Conservation (phyloP, 768 basidiomycete genomes). For the Pisolithus tinctorius region DNA sequence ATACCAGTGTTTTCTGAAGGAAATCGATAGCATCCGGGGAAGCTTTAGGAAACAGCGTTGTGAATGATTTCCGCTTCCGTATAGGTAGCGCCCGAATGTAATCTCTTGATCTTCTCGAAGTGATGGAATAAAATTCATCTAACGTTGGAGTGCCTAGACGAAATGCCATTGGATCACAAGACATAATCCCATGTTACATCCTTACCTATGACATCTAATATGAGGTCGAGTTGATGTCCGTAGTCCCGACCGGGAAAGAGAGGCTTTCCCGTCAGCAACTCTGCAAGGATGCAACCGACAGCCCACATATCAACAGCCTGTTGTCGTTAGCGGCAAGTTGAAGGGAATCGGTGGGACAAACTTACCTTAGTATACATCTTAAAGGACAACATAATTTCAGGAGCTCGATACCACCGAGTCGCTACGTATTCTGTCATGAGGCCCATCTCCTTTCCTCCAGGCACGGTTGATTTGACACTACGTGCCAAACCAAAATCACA, state of each 20-base stretch:
- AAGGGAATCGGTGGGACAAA: conserved; percentile 8
- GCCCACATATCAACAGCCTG: conserved; percentile 73
- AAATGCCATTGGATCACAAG: conserved; percentile 13
- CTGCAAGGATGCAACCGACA: conserved; percentile 71
- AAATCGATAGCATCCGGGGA: conserved; percentile 68
- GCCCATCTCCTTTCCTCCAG: conserved; percentile 55
- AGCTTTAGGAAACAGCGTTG: conserved; percentile 71
- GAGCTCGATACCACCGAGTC: conserved; percentile 89
- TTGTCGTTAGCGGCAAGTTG: background rate
- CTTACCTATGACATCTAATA: conserved; percentile 78
- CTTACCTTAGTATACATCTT: conserved; percentile 76
- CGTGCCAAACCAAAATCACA: conserved; percentile 86
- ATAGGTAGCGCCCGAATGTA: conserved; percentile 86
- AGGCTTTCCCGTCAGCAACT: conserved; percentile 74
- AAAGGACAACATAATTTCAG: conserved; percentile 93
- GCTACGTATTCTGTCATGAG: conserved; percentile 85
- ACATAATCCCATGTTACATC: conserved; percentile 7
- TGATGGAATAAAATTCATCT: conserved; percentile 89
- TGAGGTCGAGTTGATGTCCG: conserved; percentile 82
- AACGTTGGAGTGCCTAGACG: conserved; percentile 68
- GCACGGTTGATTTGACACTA: conserved; percentile 46
- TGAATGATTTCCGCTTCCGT: conserved; percentile 65
- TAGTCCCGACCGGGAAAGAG: conserved; percentile 87
- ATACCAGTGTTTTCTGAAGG: conserved; percentile 61
- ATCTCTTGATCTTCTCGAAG: conserved; percentile 75